Evolutionary conservation across 345 rosid species (phyloP).

Genomic region (Capsella bursapastoris): DNA sequence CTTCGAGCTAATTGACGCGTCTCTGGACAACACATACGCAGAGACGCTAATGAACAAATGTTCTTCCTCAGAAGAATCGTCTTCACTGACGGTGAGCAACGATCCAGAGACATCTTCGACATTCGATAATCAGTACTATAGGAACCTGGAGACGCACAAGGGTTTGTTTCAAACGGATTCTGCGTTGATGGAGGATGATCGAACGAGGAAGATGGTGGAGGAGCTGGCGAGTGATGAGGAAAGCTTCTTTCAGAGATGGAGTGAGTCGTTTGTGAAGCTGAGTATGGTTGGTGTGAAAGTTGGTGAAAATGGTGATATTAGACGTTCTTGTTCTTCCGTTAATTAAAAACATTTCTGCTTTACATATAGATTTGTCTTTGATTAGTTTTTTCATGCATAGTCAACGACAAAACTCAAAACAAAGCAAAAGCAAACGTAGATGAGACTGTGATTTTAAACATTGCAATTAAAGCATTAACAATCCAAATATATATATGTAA

Average conservation of each 20-base stretch:
- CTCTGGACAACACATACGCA: slow-evolving; percentile 59
- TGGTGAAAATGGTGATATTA: slow-evolving; percentile 64
- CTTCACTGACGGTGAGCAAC: slow-evolving; percentile 55
- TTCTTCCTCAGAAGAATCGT: slow-evolving; percentile 50
- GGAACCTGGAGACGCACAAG: slow-evolving; percentile 55
- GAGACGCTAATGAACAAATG: slow-evolving; percentile 55
- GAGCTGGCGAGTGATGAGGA: slow-evolving; percentile 58
- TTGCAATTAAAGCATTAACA: no score
- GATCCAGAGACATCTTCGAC: slow-evolving; percentile 60
- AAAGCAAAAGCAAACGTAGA: no score
- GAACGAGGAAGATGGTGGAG: slow-evolving; percentile 56
- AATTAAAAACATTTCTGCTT: not conserved
- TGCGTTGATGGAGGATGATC: slow-evolving; percentile 50
- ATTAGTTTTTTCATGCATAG: no score
- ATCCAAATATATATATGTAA: no score
- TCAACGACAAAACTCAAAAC: no score
- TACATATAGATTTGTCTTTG: not conserved
- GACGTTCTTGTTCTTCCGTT: slow-evolving; percentile 58
- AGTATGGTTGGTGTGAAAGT: slow-evolving; percentile 62
- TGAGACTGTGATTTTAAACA: no score
- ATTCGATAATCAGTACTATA: slow-evolving; percentile 70
- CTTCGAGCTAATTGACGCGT: slow-evolving; percentile 48
- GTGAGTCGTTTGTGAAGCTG: slow-evolving; percentile 70
- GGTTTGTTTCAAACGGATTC: slow-evolving; percentile 82
- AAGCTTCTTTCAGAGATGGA: slow-evolving; percentile 63